Evolutionary conservation across 495 filamentous ascomycete species (phyloP), one percentile per base, ranked within the genome.

Genomic region (Sordaria brevicollis): DNA sequence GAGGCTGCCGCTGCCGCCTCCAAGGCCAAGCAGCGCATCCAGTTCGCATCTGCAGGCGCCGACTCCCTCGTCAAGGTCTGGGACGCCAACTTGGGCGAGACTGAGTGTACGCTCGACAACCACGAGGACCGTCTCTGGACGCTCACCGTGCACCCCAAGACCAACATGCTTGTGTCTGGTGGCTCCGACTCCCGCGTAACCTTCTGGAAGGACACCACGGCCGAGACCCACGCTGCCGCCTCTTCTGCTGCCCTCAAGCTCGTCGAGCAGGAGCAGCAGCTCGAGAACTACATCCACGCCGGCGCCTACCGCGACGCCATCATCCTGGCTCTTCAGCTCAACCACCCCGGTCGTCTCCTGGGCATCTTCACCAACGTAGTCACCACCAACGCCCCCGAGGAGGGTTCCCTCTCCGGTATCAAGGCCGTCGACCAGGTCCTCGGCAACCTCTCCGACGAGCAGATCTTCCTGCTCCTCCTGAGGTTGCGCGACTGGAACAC

Each of bases 1-100:
- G 81, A 83, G 36, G 81, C 83, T 31, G 76, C 79, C 4, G 49
- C 49, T 15, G 25, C 49, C 49, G 25, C 49, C 49, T 17, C 25
- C 49, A 62, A 62, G 25, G 73, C 78, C n/a, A 83, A 84, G 75
- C 85, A 82, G 70, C 82, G 81, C 37, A 84, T 84, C 70, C 86
- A 93, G 34, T 85, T 97, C 36, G 96, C 92, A 10, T 93, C 89
- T 70, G 93, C 96, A 7, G 96, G 92, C 36, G 94, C 93, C 57
- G 95, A 99, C 80, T 93, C 93, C n/a, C 83, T 99, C 6, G 93
- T 99, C 65, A 99, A 98, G 79, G 84, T 98, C 66, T 99, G 95
- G 95, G 91, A 95, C 70, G 89, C 90, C 8, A 86, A 84, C 72
- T 79, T 76, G 1, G 93, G 93, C n/a, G 95, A 98, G 79, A 85